Conservation (phyloP, 345 rosid genomes). For the Eutrema yunnanense region DNA sequence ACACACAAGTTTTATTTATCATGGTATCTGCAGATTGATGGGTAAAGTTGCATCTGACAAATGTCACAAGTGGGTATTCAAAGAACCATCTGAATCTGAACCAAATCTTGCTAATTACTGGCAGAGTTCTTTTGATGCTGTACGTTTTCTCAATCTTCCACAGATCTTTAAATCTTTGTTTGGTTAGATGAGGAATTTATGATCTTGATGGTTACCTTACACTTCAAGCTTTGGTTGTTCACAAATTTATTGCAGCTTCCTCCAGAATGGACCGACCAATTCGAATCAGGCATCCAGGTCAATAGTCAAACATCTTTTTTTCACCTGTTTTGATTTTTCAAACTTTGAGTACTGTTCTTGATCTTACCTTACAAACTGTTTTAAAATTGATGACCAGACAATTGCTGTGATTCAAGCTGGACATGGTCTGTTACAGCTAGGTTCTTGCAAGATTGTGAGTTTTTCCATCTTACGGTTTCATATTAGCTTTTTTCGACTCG, state of each 20-base stretch:
- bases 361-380: constrained; percentile 9
- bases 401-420: constrained; percentile 99
- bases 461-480: background rate
- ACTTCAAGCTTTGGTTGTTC: constrained; percentile 18
- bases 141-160: constrained; percentile 29
- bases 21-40: constrained; percentile 64
- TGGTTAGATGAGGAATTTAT: constrained; percentile 30
- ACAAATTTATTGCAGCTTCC: constrained; percentile 71
- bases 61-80: constrained; percentile 99
- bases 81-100: constrained; percentile 94
- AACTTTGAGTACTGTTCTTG: constrained; percentile 13
- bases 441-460: constrained; percentile 96
- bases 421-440: constrained; percentile 88
- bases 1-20: background rate
- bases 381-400: constrained; percentile 47
- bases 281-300: constrained; percentile 99
- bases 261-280: constrained; percentile 98
- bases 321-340: background rate
- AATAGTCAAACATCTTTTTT: constrained; percentile 1
- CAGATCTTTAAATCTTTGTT: background rate
- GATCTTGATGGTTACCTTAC: constrained; percentile 27
- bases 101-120: constrained; percentile 92
- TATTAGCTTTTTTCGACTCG: background rate
- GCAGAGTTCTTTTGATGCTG: constrained; percentile 99
- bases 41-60: constrained; percentile 99